Conservation (phyloP, 441 rosid species). For the Erysimum cheiri region DNA sequence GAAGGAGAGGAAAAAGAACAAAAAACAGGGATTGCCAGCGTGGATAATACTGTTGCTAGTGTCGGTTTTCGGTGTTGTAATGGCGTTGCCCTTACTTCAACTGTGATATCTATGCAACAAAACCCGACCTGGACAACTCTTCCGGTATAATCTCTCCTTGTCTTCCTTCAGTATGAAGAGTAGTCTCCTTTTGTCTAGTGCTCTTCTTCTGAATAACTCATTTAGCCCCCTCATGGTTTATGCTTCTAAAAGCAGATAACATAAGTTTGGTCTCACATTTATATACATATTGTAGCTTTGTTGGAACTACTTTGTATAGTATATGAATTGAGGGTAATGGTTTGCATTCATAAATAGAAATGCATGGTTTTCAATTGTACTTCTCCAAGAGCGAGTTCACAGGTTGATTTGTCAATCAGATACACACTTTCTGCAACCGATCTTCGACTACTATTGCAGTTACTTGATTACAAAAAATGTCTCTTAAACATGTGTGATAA, state of each 20-base stretch:
- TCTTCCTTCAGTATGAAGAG: constrained; percentile 28
- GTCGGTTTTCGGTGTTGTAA: constrained; percentile 85
- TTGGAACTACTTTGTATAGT: constrained; percentile 41
- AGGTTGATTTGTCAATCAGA: neutral
- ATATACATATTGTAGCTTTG: constrained; percentile 32
- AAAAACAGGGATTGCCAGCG: constrained; percentile 72
- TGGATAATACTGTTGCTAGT: constrained; percentile 87
- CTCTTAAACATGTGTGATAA: neutral
- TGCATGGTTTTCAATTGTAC: constrained; percentile 11
- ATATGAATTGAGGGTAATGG: constrained; percentile 31
- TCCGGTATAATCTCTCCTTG: neutral
- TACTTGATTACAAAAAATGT: neutral
- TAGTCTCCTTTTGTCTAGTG: constrained; percentile 41
- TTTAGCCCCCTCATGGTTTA: constrained; percentile 36
- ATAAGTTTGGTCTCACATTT: constrained; percentile 36
- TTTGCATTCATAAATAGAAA: constrained; percentile 36
- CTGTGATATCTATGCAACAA: constrained; percentile 52
- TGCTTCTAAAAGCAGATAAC: constrained; percentile 32
- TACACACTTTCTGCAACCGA: neutral
- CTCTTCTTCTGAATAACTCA: constrained; percentile 33
- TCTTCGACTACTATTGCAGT: neutral
- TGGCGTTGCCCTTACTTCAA: constrained; percentile 96
- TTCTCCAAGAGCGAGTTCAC: neutral
- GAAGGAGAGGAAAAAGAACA: constrained; percentile 54
- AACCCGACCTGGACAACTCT: constrained; percentile 21